Base-by-base conservation (phyloP, 768 basidiomycete genomes). In the Amanita pseudoporphyria region DNA sequence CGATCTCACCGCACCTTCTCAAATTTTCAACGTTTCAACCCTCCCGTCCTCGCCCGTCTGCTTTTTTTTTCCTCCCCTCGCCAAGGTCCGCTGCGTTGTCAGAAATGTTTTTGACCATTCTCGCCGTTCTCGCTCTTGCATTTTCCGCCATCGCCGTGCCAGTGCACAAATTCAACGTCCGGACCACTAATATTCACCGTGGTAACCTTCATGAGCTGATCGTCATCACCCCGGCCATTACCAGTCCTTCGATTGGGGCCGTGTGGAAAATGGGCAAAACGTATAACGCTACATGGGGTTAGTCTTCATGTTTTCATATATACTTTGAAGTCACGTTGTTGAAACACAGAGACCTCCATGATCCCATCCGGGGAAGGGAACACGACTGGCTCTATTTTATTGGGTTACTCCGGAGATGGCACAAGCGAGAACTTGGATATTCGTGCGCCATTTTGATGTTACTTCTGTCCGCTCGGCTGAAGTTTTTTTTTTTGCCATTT, bases 381-480 rank as follows among this genome's bases (percentile, higher is more conserved):
- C 53, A 59, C 62, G 26, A 64, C 59, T 3, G 66, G 77, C 16
- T 21, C 57, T 22, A 53, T 79, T 36, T 45, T 78, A 6, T 64
- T 81, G 42, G 79, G 78, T 14, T 61, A 60, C n/a, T n/a, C n/a
- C 52, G 16, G 51, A 6, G 45, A 52, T 10, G 54, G 56, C 40
- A 45, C 58, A 30, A 74, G 69, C 47, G 77, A 80, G 54, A 68
- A 79, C 54, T 57, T 79, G 56, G 66, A 79, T 47, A 60, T 64
- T 21, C 5, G 78, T 77, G 49, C 47, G 75, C 62, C 30, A 19
- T 14, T 13, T 26, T 21, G 19, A 30, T 32, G 12, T 5, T 21
- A 14, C 6, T 32, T 19, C 16, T n/a, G 10, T 13, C 13, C 13
- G 2, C 18, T 21, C 40, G 26, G 36, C 9, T 24, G 3, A 19